Evolutionary conservation across 2,329 filamentous ascomycete species (phyloP).

Genomic region (Sarocladiaceae sp.): DNA sequence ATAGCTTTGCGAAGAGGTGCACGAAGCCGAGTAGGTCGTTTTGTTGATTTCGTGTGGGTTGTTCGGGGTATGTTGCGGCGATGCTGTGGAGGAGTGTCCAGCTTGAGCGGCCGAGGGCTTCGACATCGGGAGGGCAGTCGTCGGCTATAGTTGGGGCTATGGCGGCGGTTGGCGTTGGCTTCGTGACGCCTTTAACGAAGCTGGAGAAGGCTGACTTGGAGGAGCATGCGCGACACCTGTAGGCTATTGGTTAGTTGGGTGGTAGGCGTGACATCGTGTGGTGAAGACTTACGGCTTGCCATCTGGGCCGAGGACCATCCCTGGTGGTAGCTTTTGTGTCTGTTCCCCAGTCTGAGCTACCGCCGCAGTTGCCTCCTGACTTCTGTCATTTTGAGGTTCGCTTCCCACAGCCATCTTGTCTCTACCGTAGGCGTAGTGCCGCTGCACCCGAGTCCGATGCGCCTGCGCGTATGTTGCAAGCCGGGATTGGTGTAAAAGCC

Average conservation of each 20-base stretch:
- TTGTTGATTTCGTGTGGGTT: constrained; percentile 66
- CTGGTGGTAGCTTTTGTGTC: constrained; percentile 58
- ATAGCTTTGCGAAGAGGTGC: constrained; percentile 74
- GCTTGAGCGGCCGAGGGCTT: constrained; percentile 76
- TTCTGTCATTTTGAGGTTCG: neutral
- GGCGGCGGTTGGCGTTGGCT: constrained; percentile 23
- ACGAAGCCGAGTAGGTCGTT: constrained; percentile 75
- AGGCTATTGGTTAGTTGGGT: constrained; percentile 5
- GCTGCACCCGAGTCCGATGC: neutral
- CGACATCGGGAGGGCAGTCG: constrained; percentile 81
- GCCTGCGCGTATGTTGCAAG: no score
- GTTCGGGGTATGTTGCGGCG: constrained; percentile 76
- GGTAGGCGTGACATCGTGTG: neutral
- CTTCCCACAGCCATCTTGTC: neutral
- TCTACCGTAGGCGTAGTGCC: neutral
- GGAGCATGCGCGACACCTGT: constrained; percentile 29
- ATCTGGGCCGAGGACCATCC: constrained; percentile 72
- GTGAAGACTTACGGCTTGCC: constrained; percentile 69
- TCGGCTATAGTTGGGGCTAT: constrained; percentile 28
- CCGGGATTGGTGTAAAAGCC: no score
- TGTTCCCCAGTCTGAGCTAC: neutral
- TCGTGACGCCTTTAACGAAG: constrained; percentile 11
- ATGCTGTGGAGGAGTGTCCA: constrained; percentile 95
- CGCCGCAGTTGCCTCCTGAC: neutral
- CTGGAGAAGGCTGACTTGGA: constrained; percentile 24